These are phyloP conservation scores for Nectriaceae sp. DNA, from an alignment of 2,329 filamentous ascomycete species.

Conservation along the genomic window DNA sequence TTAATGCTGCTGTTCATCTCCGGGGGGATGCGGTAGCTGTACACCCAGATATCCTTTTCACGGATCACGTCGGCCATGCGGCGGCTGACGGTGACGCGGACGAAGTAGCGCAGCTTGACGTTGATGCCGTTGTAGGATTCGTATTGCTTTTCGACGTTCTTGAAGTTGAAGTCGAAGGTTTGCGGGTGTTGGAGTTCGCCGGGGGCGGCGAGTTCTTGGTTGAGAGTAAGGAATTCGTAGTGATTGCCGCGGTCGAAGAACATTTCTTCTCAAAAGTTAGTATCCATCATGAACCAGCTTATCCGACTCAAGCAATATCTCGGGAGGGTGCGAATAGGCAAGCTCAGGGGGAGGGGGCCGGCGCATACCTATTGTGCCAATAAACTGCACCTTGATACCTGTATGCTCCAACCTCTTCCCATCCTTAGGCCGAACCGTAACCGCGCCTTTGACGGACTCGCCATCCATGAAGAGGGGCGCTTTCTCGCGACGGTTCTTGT, in stretches of 20 bases:
- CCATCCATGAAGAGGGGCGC: constrained; percentile 97
- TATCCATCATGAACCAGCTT: not conserved
- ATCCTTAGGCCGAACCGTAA: constrained; percentile 95
- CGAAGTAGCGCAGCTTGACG: constrained; percentile 97
- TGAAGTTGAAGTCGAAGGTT: constrained; percentile 99
- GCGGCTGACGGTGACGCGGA: constrained; percentile 92
- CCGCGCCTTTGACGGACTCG: constrained; percentile 94
- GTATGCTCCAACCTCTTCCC: constrained; percentile 97
- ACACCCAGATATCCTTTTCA: constrained; percentile 99
- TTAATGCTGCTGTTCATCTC: constrained; percentile 99
- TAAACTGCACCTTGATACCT: constrained; percentile 99
- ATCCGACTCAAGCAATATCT: not conserved
- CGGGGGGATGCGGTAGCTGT: constrained; percentile 95
- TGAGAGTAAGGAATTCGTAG: constrained; percentile 97
- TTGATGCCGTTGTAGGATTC: constrained; percentile 99
- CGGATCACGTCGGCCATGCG: constrained; percentile 98
- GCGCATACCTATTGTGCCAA: constrained; percentile 85
- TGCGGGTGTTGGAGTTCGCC: constrained; percentile 98
- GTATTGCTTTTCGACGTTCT: constrained; percentile 99
- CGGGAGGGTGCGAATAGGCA: constrained; percentile 3
- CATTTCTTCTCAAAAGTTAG: constrained; percentile 71
- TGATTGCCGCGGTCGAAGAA: constrained; percentile 99
- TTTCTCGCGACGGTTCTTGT: constrained; percentile 97
- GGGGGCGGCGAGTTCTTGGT: constrained; percentile 93
- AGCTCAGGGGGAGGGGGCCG: constrained; percentile 7